Base-by-base conservation (phyloP, 495 filamentous ascomycete genomes). In the Neurospora cerealis region DNA sequence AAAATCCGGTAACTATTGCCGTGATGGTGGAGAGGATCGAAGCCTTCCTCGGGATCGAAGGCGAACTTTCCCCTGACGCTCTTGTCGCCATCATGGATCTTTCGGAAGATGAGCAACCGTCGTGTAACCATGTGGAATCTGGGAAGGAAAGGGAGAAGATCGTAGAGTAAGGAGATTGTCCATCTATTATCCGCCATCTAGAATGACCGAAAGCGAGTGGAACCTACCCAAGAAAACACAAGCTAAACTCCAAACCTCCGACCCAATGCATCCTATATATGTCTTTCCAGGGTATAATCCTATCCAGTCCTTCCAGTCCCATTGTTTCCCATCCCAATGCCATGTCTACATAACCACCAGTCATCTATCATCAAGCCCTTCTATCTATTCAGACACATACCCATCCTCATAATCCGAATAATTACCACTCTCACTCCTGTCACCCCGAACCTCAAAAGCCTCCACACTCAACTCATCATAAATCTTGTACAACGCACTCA, bases 401-500 rank as follows among this genome's bases (percentile, higher is more conserved):
- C 44, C 60, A n/a, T 39, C 77, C 40, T 76, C 34, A 9, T 74
- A 71, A 11, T 39, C 74, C 3, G 48, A 72, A 48, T 77, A 76
- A 17, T 78, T 73, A 70, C 76, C 74, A 69, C 76, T 75, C 21
- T 71, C 76, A 15, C 69, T 74, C 37, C 32, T 10, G 11, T 17
- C 34, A 71, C 10, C n/a, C 69, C 21, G 15, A 2, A 5, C 72
- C n/a, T 62, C 54, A 36, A 66, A 66, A 3, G 66, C 60, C 5
- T 66, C 69, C 21, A 72, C 75, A 2, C 74, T 73, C 38, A 81
- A 34, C 10, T 70, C 62, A 41, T 83, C 81, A 39, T 86, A 83
- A 34, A 86, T 76, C 21, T 71, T 62, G 28, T 83, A 83, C n/a
- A 86, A 69, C 28, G 85, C 81, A 37, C 78, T 69, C 70, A 86